Evolutionary conservation across 352 stramenopile genomes (phyloP).

Genomic region (Phytophthora sansomeana): DNA sequence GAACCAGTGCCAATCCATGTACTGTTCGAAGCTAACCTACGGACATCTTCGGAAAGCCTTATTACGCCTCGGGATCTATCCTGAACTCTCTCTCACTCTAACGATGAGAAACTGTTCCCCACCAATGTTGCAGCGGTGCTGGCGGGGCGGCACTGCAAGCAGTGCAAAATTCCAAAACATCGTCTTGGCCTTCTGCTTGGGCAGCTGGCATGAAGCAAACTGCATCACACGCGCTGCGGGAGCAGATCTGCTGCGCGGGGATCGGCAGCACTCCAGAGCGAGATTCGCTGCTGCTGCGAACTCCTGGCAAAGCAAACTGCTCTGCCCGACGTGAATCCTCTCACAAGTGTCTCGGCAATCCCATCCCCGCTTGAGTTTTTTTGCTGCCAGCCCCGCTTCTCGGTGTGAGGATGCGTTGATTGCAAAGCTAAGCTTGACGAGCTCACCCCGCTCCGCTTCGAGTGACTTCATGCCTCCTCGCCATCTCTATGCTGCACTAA

Average conservation of each 20-base stretch:
- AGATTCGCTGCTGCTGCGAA: conserved; percentile 21
- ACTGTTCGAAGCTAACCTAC: too few relatives aligned
- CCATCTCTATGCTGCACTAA: conserved; percentile 20
- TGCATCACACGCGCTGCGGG: conserved; percentile 4
- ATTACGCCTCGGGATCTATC: too few relatives aligned
- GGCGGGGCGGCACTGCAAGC: too few relatives aligned
- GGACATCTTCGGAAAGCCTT: too few relatives aligned
- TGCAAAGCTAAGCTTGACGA: conserved; percentile 23
- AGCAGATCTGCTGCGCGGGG: conserved; percentile 17
- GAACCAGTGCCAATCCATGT: too few relatives aligned
- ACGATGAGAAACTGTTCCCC: too few relatives aligned
- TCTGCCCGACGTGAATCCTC: conserved; percentile 11
- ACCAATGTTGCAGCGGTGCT: too few relatives aligned
- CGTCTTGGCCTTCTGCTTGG: conserved; percentile 20
- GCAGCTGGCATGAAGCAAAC: conserved; percentile 20
- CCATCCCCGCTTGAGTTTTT: conserved; percentile 24
- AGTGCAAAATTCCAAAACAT: conserved; percentile 26
- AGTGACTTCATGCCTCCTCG: conserved; percentile 15
- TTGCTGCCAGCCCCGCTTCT: too few relatives aligned
- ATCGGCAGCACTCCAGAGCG: conserved; percentile 5
- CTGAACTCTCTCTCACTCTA: too few relatives aligned
- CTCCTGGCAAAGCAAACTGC: not conserved
- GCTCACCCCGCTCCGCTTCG: not conserved
- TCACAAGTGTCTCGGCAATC: conserved; percentile 21
- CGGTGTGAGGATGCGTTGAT: too few relatives aligned